Percentiles rank a stretch among this genome's conserved stretches.
These are phyloP conservation scores for Candolleomyces efflorescens DNA, from an alignment of 768 basidiomycete species.

Conservation along the genomic window DNA sequence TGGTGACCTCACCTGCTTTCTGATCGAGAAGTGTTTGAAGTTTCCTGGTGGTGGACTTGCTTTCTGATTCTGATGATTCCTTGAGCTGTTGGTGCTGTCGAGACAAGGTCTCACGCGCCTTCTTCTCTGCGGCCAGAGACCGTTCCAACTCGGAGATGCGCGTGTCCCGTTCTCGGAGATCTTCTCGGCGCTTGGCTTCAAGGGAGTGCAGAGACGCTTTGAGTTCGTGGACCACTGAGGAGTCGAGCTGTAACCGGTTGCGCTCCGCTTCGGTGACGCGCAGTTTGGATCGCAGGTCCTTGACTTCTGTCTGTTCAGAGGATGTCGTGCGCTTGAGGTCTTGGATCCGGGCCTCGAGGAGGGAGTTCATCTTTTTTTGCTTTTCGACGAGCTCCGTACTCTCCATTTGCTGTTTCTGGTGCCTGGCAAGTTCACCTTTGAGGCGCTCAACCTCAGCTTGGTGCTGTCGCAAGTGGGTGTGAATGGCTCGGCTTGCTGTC, in stretches of 20 bases:
- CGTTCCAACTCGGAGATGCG: slow-evolving; percentile 56
- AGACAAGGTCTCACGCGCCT: slow-evolving; percentile 46
- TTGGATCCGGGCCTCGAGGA: slow-evolving; percentile 53
- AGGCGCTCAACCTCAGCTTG: slow-evolving; percentile 54
- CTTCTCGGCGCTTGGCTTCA: slow-evolving; percentile 52
- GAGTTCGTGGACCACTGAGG: slow-evolving; percentile 45
- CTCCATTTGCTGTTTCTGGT: slow-evolving; percentile 45
- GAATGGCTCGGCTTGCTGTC: neutral
- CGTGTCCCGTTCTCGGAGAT: slow-evolving; percentile 48
- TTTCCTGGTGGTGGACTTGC: slow-evolving; percentile 24
- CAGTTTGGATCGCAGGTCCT: slow-evolving; percentile 56
- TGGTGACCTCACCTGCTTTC: slow-evolving; percentile 31
- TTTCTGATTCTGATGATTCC: slow-evolving; percentile 38
- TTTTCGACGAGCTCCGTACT: slow-evolving; percentile 53
- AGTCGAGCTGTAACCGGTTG: slow-evolving; percentile 45
- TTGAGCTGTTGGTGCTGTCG: slow-evolving; percentile 37
- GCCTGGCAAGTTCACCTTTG: slow-evolving; percentile 50
- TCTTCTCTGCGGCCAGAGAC: slow-evolving; percentile 43
- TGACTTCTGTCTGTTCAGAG: slow-evolving; percentile 57
- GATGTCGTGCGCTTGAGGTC: slow-evolving; percentile 51
- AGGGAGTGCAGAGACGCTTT: slow-evolving; percentile 45
- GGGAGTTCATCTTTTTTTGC: slow-evolving; percentile 57
- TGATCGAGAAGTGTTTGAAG: slow-evolving; percentile 35
- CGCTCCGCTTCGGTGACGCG: slow-evolving; percentile 56
- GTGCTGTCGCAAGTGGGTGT: slow-evolving; percentile 37